These are phyloP conservation scores for Coniferiporia sulphurascens DNA, from an alignment of 1,284 basidiomycete species.

Conservation along the genomic window DNA sequence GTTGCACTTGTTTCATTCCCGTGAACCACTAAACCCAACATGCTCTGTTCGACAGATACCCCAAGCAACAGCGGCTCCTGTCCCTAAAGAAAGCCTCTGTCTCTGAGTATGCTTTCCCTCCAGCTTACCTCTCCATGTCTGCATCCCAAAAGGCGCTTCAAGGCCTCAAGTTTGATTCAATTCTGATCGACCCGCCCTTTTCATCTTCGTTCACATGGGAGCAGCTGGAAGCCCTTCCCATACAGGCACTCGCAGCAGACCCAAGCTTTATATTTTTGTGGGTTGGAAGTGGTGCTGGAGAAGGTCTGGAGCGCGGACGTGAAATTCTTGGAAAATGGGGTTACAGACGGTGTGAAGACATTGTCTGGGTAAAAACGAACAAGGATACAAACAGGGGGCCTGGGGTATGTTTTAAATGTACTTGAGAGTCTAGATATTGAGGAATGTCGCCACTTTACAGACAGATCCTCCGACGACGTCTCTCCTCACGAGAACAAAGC, in stretches of 20 bases:
- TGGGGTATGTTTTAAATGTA: constrained; percentile 45
- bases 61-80: constrained; percentile 81
- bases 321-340: constrained; percentile 94
- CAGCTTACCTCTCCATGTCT: constrained; percentile 58
- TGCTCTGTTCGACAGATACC: constrained; percentile 55
- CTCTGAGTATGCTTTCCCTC: constrained; percentile 54
- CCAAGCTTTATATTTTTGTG: constrained; percentile 94
- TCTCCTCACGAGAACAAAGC: constrained; percentile 83
- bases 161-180: constrained; percentile 80
- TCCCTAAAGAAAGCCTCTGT: constrained; percentile 74
- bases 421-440: not conserved
- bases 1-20: constrained; percentile 3
- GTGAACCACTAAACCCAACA: not conserved
- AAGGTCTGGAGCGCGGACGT: constrained; percentile 88
- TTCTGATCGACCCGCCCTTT: constrained; percentile 89
- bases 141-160: constrained; percentile 7
- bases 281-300: constrained; percentile 89
- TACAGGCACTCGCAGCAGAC: constrained; percentile 83
- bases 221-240: constrained; percentile 74
- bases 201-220: constrained; percentile 82
- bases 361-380: constrained; percentile 96
- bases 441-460: constrained; percentile 31
- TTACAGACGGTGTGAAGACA: constrained; percentile 93
- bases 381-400: constrained; percentile 62
- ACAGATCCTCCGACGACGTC: constrained; percentile 80